Base-by-base conservation (phyloP, 257 asterid species). In the Paulownia fortunei region DNA sequence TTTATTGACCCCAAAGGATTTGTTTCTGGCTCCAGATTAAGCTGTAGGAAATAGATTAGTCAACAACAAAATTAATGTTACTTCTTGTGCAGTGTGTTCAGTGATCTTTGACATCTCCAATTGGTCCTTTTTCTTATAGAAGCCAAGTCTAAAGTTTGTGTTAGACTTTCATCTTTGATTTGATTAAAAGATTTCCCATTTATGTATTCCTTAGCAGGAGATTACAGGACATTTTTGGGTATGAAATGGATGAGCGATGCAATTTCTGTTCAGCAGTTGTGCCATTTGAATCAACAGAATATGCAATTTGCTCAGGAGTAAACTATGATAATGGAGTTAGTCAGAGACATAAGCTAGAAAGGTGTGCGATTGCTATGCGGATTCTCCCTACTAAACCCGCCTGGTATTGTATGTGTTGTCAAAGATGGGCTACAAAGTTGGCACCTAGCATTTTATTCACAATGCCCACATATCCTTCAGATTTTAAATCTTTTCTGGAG, bases 371-470 rank as follows among this genome's bases (percentile, higher is more conserved):
- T 73, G 83, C 97, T 18, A 86, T 95, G 97, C 88, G 68, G 73
- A 73, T 90, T 70, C 94, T 93, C 76, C 94, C 96, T 0, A 64
- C 81, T 24, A 78, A 85, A 77, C 89, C 92, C 65, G 54, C 92
- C 72, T 95, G 99, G 99, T 88, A 84, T 76, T 95, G 99, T 73
- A 73, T 82, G 63, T 88, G 92, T 58, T 95, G 97, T 77, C 89
- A 82, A 73, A 85, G 94, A 84, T 63, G 85, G 82, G 84, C 90
- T 4, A 75, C 82, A 59, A 69, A 79, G 77, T 80, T 86, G 70
- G 88, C 94, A 19, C 97, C 97, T 39, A 79, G 73, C 62, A 24
- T 74, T 56, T 42, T 95, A 72, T 90, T 90, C 77, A 30, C 78
- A 26, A 81, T 94, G 90, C 72, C 83, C 3, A 72, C 55, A 67